Percentiles rank a stretch among this genome's conserved stretches.
Conservation (phyloP, 495 filamentous ascomycete species). For the Melanomma pulvis-pyrius region DNA sequence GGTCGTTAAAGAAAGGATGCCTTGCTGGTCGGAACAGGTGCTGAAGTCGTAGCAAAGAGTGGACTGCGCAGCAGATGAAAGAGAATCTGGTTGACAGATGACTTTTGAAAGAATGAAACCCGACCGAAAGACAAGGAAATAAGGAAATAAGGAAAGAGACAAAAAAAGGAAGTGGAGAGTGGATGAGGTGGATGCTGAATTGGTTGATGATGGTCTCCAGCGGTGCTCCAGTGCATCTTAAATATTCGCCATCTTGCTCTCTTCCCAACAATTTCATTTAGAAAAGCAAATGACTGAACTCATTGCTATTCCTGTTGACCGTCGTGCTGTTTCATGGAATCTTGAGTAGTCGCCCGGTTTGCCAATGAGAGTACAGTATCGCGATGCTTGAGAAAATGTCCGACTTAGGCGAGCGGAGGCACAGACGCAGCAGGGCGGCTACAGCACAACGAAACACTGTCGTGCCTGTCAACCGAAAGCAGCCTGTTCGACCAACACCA, state of each 20-base stretch:
- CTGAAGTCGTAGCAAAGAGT: conserved; percentile 35
- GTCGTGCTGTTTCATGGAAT: conserved; percentile 30
- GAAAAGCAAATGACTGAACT: conserved; percentile 26
- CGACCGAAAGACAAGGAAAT: conserved; percentile 22
- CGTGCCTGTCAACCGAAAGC: conserved; percentile 21
- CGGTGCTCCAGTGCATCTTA: conserved; percentile 30
- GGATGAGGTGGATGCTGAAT: conserved; percentile 30
- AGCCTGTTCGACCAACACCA: conserved; percentile 28
- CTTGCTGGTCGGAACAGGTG: conserved; percentile 20
- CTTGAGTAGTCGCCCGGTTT: conserved; percentile 38
- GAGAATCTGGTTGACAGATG: conserved; percentile 33
- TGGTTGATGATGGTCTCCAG: conserved; percentile 31
- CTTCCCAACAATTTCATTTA: conserved; percentile 21
- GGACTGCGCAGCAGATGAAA: conserved; percentile 39
- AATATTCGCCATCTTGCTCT: conserved; percentile 29
- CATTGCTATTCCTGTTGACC: conserved; percentile 35
- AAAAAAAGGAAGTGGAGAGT: conserved; percentile 37
- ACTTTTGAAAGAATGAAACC: conserved; percentile 38
- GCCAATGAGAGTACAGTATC: conserved; percentile 31
- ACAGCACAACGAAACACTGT: conserved; percentile 34
- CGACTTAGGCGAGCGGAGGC: conserved; percentile 34
- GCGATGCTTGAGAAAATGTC: conserved; percentile 34
- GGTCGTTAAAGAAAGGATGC: conserved; percentile 29
- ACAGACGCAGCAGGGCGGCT: conserved; percentile 34
- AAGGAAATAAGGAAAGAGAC: conserved; percentile 34